These are phyloP conservation scores for Solanum etuberosum DNA, from an alignment of 257 asterid genomes.

Conservation along the genomic window DNA sequence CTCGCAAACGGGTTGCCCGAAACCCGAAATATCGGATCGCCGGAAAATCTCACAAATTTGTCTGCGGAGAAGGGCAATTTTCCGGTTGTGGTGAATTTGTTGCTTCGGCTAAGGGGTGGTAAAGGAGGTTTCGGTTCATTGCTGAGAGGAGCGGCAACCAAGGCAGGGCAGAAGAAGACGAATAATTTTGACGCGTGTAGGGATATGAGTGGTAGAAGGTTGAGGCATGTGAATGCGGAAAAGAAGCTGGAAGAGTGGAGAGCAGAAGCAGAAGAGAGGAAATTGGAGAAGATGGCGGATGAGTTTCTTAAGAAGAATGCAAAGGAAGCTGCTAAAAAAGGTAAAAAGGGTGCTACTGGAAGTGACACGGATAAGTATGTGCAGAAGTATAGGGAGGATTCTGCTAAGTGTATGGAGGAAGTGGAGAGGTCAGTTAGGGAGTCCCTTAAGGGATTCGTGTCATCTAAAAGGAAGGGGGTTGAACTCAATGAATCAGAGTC, in stretches of 20 bases:
- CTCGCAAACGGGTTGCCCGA: background rate
- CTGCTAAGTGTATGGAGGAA: conserved; percentile 75
- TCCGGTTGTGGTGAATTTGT: conserved; percentile 38
- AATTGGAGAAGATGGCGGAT: conserved; percentile 85
- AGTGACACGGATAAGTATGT: conserved; percentile 57
- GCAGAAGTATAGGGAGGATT: conserved; percentile 74
- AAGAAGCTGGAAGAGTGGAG: conserved; percentile 93
- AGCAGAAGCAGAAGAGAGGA: conserved; percentile 82
- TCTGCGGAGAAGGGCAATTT: background rate
- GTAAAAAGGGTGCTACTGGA: conserved; percentile 30
- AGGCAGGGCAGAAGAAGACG: conserved; percentile 97
- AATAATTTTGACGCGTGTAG: conserved; percentile 93
- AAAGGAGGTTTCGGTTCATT: conserved; percentile 96
- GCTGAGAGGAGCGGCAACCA: conserved; percentile 91
- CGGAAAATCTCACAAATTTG: background rate
- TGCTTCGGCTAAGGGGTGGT: conserved; percentile 79
- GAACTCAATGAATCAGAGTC: conserved; percentile 21
- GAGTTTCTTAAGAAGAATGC: conserved; percentile 63
- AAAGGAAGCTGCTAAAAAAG: conserved; percentile 50
- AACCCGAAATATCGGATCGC: background rate
- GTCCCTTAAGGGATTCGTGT: conserved; percentile 36
- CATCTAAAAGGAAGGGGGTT: conserved; percentile 43
- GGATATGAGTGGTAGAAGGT: conserved; percentile 96
- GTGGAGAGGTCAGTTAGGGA: conserved; percentile 77
- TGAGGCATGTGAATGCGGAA: conserved; percentile 97